These are phyloP conservation scores for Ogataea polymorpha DNA, from an alignment of 805 yeast species.

Conservation along the genomic window DNA sequence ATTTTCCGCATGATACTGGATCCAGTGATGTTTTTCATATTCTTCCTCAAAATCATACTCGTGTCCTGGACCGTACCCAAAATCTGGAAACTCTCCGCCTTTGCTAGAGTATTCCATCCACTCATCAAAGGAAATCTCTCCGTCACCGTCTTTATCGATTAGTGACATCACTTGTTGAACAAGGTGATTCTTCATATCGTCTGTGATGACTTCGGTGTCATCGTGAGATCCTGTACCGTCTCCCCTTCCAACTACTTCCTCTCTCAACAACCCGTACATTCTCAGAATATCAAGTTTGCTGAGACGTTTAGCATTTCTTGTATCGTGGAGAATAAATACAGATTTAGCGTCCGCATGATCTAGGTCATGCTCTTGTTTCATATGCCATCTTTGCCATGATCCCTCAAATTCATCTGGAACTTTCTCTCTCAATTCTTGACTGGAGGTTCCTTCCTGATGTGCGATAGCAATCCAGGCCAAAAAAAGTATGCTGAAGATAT, in stretches of 20 bases:
- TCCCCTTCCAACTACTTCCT: constrained; percentile 78
- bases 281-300: constrained; percentile 64
- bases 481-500: not conserved
- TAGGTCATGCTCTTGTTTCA: constrained; percentile 82
- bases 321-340: constrained; percentile 81
- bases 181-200: constrained; percentile 54
- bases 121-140: constrained; percentile 61
- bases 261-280: constrained; percentile 75
- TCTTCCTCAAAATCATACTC: constrained; percentile 92
- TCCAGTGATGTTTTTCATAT: constrained; percentile 95
- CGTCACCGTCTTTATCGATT: constrained; percentile 67
- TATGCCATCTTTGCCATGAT: constrained; percentile 85
- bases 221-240: constrained; percentile 84
- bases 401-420: constrained; percentile 48
- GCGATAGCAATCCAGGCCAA: constrained; percentile 1
- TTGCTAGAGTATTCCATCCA: constrained; percentile 57
- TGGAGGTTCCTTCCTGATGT: constrained; percentile 9
- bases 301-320: constrained; percentile 54
- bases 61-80: constrained; percentile 84
- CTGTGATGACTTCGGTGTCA: constrained; percentile 56
- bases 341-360: constrained; percentile 70
- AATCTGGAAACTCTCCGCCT: constrained; percentile 83
- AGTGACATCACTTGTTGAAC: constrained; percentile 51
- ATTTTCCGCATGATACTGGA: constrained; percentile 64
- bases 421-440: constrained; percentile 36